These are phyloP conservation scores for Quercus tomentella DNA, from an alignment of 331 rosid genomes.

Conservation along the genomic window DNA sequence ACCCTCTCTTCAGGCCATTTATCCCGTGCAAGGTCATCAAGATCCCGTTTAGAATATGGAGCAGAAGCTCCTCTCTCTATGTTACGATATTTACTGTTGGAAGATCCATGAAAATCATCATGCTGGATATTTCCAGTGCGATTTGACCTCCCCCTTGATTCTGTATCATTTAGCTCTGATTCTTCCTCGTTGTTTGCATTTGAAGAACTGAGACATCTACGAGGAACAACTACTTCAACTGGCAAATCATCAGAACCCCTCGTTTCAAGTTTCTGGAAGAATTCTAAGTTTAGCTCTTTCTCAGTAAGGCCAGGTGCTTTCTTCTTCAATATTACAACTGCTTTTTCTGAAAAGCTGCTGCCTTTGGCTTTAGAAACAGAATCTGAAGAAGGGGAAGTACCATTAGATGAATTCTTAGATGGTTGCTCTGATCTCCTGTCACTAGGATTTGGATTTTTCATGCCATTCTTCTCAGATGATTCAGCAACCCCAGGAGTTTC, in stretches of 20 bases:
- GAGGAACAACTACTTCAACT: constrained; percentile 92
- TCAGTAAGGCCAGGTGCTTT: constrained; percentile 72
- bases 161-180: constrained; percentile 39
- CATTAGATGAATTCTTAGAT: constrained; percentile 48
- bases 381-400: constrained; percentile 49
- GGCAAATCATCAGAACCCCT: constrained; percentile 86
- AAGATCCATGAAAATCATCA: constrained; percentile 50
- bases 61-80: constrained; percentile 50
- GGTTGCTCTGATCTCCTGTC: constrained; percentile 44
- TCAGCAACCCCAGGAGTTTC: constrained; percentile 40
- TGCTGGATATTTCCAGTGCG: constrained; percentile 38
- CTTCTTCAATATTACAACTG: constrained; percentile 85
- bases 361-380: constrained; percentile 47
- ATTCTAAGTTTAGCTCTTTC: constrained; percentile 85
- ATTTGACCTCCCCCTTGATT: constrained; percentile 47
- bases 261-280: constrained; percentile 87
- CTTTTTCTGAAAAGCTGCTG: constrained; percentile 64
- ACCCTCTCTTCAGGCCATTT: constrained; percentile 61
- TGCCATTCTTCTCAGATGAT: constrained; percentile 43
- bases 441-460: constrained; percentile 33
- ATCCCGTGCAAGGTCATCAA: constrained; percentile 46
- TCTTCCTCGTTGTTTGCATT: constrained; percentile 61
- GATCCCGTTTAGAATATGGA: constrained; percentile 40
- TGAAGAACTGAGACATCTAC: constrained; percentile 62
- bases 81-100: constrained; percentile 54